Evolutionary conservation across 2,329 filamentous ascomycete genomes (phyloP), one percentile per base, ranked within the genome.

Genomic region (Colletotrichum lentis): DNA sequence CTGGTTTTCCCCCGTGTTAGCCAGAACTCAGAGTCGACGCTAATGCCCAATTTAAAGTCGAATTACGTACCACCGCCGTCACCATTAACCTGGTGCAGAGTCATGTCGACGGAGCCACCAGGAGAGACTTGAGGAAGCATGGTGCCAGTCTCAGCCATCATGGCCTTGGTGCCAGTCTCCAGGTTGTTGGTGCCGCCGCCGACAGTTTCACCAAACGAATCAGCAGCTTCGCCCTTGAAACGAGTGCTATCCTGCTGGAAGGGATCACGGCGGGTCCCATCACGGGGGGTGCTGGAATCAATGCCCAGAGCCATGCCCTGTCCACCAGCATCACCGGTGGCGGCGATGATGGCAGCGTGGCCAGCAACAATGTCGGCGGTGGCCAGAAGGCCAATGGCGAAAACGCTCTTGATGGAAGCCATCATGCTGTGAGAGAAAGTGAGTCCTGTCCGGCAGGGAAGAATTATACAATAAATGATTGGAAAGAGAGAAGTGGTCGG

Each of bases 241-340:
- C 86, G 86, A 60, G 88, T 91, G 58, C 83, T 82, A 71, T 90
- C 88, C 71, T 85, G 83, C 78, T 91, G 88, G 81, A 89, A 90
- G 53, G 88, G 88, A 57, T 83, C 78, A 69, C 88, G 83, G 14
- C 79, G 76, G 24, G 87, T 89, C 47, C 88, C 88, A 71, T 89
- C 86, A 69, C 88, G 87, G 47, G 88, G 87, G 58, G 87, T 90
- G 72, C 73, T 74, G 54, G 83, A 80, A 76, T 85, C 83, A 69
- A 90, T 75, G 66, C 80, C 81, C 3, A 85, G 77, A 20, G 78
- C 82, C 79, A 81, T 83, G 73, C 87, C 87, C 20, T 78, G 78
- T 69, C 88, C 87, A 57, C 88, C 87, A 35, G 80, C 80, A 72
- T 90, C 80, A 67, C 88, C 88, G 46, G 81, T 82, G 39, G 88